These are phyloP conservation scores for Populus hybrid DNA, from an alignment of 441 rosid species.

Conservation along the genomic window DNA sequence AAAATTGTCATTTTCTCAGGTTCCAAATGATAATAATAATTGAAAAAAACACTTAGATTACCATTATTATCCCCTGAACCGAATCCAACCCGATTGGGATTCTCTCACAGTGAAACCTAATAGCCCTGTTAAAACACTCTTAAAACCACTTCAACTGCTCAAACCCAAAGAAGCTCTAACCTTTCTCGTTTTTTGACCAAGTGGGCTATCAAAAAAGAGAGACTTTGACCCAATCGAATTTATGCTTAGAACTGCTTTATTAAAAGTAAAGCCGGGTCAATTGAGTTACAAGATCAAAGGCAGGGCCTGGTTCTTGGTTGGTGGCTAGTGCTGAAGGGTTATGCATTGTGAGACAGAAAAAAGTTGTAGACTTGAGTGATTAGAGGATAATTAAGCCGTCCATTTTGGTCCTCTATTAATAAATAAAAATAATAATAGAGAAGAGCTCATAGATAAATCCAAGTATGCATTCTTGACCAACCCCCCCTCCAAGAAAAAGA, in stretches of 20 bases:
- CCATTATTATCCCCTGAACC: slow-evolving; percentile 42
- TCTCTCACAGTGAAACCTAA: slow-evolving; percentile 68
- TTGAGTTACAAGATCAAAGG: slow-evolving; percentile 46
- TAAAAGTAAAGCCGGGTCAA: slow-evolving; percentile 43
- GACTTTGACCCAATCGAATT: slow-evolving; percentile 41
- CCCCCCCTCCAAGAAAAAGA: too few relatives aligned
- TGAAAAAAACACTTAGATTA: background rate
- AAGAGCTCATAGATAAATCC: too few relatives aligned
- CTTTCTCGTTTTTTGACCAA: slow-evolving; percentile 31
- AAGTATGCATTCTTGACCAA: too few relatives aligned
- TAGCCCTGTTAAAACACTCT: slow-evolving; percentile 51
- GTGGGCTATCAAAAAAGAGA: slow-evolving; percentile 41
- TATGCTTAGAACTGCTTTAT: slow-evolving; percentile 30
- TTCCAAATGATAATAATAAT: background rate
- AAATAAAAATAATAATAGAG: too few relatives aligned
- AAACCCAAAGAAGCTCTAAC: slow-evolving; percentile 49
- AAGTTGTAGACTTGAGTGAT: background rate
- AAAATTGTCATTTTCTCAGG: background rate
- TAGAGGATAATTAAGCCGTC: slow-evolving; percentile 14
- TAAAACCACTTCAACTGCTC: slow-evolving; percentile 39
- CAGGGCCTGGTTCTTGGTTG: slow-evolving; percentile 45
- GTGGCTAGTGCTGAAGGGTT: slow-evolving; percentile 47
- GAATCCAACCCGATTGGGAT: slow-evolving; percentile 84
- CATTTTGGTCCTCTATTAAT: slow-evolving; percentile 16
- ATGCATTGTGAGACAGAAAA: slow-evolving; percentile 39